Conservation (phyloP, 768 basidiomycete species). For the Mycena chlorophos region DNA sequence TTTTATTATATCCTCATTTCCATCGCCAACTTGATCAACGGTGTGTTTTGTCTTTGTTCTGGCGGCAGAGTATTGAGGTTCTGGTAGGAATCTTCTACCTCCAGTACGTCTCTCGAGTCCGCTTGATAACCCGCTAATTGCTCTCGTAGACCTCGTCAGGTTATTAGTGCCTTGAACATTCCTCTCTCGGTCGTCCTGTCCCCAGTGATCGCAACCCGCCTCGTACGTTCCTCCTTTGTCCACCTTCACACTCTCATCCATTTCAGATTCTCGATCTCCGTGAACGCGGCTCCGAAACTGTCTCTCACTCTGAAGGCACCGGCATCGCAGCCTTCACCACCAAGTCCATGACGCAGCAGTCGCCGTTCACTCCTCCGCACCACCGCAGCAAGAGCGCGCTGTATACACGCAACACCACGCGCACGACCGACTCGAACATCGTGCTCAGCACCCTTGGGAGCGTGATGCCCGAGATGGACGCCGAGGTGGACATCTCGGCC, state of each 20-base stretch:
- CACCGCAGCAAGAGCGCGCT: conserved; percentile 44
- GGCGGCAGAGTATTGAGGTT: conserved; percentile 22
- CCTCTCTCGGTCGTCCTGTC: conserved; percentile 84
- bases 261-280: conserved; percentile 76
- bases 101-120: conserved; percentile 15
- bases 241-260: conserved; percentile 1
- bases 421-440: conserved; percentile 60
- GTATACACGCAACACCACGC: conserved; percentile 44
- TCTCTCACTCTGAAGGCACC: conserved; percentile 71
- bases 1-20: conserved; percentile 86
- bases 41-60: conserved; percentile 84
- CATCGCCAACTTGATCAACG: conserved; percentile 84
- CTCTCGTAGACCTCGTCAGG: conserved; percentile 67
- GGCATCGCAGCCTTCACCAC: conserved; percentile 67
- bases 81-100: background rate
- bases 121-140: conserved; percentile 8
- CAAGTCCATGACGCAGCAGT: conserved; percentile 55
- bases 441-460: conserved; percentile 65
- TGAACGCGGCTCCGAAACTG: conserved; percentile 79
- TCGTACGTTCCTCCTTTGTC: conserved; percentile 42
- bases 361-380: conserved; percentile 54
- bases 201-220: conserved; percentile 75
- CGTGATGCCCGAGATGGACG: conserved; percentile 51
- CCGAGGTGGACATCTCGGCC: conserved; percentile 55
- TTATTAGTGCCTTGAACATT: conserved; percentile 81